Base-by-base conservation (phyloP, 371 early-diverging fungal genomes). In the Rhizopus stolonifer region DNA sequence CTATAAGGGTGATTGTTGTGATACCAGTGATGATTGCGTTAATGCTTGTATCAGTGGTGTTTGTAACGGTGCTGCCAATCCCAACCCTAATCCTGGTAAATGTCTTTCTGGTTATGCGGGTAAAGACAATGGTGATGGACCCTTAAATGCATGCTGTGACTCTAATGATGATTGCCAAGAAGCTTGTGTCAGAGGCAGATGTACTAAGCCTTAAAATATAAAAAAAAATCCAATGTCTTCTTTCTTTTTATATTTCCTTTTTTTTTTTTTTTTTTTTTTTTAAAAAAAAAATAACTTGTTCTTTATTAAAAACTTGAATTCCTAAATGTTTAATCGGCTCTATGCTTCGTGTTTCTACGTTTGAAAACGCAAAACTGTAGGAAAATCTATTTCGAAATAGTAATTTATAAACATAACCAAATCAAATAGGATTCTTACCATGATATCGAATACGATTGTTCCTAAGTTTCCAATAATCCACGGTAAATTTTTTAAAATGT, bases 401-500 rank as follows among this genome's bases (percentile, higher is more conserved):
- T 4, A n/a, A 14, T 4, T 5, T 36, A 15, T 36, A 5, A 36
- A 4, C 5, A 36, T n/a, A n/a, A 14, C 11, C 4, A 29, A 29
- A 29, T 29, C 4, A 29, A 29, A 29, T 29, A 29, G 10, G 10
- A 29, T 10, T n/a, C 29, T 56, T 62, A 61, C 61, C 32, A 70
- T 64, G 21, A 81, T 65, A 52, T 85, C 83, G 26, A 82, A 72
- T 10, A 79, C 19, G 44, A 82, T 62, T 13, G 82, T 81, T 3
- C 77, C 72, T 22, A 65, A 60, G 15, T 67, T 67, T 7, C 85
- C 84, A 40, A 80, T 33, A 19, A 85, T 65, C 85, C 85, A 85
- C 11, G 85, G 74, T 9, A 81, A 52, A 36, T 83, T 80, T 8
- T 69, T 56, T 2, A 75, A 65, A 4, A 85, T 57, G 32, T 70